Evolutionary conservation across 768 basidiomycete species (phyloP), one percentile per base, ranked within the genome.

Genomic region (Kwoniella mangroviensis): DNA sequence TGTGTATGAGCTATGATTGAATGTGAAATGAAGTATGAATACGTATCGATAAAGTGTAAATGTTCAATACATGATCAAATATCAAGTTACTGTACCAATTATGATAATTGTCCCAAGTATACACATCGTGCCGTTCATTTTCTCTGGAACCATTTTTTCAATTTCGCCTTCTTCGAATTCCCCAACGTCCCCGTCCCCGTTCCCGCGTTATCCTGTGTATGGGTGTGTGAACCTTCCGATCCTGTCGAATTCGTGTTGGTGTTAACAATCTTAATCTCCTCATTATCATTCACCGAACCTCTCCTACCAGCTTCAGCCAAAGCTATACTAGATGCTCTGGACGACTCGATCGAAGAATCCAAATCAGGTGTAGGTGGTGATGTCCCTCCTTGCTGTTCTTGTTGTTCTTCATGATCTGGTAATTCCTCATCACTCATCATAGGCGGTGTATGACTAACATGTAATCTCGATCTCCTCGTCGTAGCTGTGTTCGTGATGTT

Each of bases 401-500:
- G n/a, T n/a, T n/a, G n/a, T n/a, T n/a, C n/a, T 49, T 49, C 45
- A 19, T 49, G 12, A 49, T 49, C 45, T 49, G 65, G 65, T 3
- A 66, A 42, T 10, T 66, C 65, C 2, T 12, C 49, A 12, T 49
- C 62, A 53, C 43, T 51, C 24, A 42, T 42, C 62, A 51, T 49
- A 12, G 65, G 65, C 1, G 65, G 65, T 13, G 65, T 66, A 56
- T 66, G 65, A 26, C 55, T 57, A 19, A 66, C 65, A 56, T 56
- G 34, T 49, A 66, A 45, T 59, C 58, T 66, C 10, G 65, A 66
- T 57, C 65, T 55, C 45, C 56, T 43, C 7, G 42, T 19, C 26
- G 49, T 51, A 60, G n/a, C 21, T 17, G 9, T 51, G 28, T 19
- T 34, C 2, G n/a, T 28, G 1, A n/a, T 10, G 15, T 34, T 19